phyloP scores from a whole-genome alignment of 139 green algal genomes.

The Spirogloea muscicola region DNA sequence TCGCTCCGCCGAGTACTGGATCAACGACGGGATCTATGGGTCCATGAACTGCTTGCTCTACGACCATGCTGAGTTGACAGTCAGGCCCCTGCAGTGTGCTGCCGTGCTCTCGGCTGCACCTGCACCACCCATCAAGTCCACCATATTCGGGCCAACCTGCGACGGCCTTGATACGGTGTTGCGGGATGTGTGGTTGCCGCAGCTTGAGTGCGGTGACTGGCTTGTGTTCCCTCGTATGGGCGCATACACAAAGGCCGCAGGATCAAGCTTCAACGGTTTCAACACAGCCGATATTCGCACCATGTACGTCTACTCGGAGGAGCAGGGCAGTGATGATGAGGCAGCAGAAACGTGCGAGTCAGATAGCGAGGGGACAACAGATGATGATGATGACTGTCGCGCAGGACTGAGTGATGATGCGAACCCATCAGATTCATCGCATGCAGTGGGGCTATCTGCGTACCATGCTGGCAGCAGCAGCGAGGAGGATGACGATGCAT shows the following conservation, averaged over 20 bases:
- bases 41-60: slow-evolving; percentile 94
- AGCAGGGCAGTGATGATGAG: no score
- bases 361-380: no score
- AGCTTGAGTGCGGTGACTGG: slow-evolving; percentile 83
- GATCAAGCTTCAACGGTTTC: slow-evolving; percentile 53
- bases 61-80: slow-evolving; percentile 61
- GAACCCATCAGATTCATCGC: no score
- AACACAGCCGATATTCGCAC: slow-evolving; percentile 10
- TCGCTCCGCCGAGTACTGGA: slow-evolving; percentile 70
- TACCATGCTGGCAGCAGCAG: no score
- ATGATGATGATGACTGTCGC: no score
- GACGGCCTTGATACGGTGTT: slow-evolving; percentile 56
- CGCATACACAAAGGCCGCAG: slow-evolving; percentile 83
- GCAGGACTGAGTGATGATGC: no score
- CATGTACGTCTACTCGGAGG: slow-evolving; percentile 41
- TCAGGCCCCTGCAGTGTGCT: slow-evolving; percentile 46
- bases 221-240: slow-evolving; percentile 86
- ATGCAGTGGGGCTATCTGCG: no score
- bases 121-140: no score
- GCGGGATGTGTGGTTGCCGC: slow-evolving; percentile 58
- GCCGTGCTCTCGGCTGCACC: no score
- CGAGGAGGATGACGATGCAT: no score
- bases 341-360: no score
- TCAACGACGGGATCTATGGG: slow-evolving; percentile 92
- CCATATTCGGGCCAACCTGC: slow-evolving; percentile 58